A percentile compares a stretch with the other conserved stretches of the same genome.
These are phyloP conservation scores for Talaromyces thailandensis DNA, from an alignment of 495 filamentous ascomycete genomes.

Conservation along the genomic window DNA sequence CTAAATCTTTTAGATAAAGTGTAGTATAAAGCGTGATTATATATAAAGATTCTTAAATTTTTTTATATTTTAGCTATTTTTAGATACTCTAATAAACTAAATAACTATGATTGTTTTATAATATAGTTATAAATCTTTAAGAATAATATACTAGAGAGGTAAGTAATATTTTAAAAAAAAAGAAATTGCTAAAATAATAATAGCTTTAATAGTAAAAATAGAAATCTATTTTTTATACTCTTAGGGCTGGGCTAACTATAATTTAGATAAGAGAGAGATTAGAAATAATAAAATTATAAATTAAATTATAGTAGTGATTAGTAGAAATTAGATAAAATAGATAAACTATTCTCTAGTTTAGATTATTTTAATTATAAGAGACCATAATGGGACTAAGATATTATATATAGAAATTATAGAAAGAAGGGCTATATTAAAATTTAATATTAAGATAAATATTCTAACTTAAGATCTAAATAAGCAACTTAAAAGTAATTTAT, in stretches of 20 bases:
- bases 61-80: background rate
- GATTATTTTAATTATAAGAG: background rate
- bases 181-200: background rate
- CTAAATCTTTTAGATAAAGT: background rate
- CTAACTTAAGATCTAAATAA: background rate
- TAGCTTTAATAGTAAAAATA: background rate
- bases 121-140: background rate
- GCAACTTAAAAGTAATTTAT: background rate
- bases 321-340: background rate
- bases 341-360: background rate
- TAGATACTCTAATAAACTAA: background rate
- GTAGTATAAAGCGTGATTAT: background rate
- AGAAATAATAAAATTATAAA: background rate
- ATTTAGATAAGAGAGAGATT: no score
- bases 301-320: background rate
- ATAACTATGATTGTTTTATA: background rate
- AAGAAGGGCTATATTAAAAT: background rate
- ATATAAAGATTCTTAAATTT: background rate
- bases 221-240: background rate
- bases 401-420: background rate
- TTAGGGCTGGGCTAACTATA: no score
- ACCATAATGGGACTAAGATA: background rate
- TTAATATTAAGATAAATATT: background rate
- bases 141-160: background rate
- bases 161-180: background rate